Base-by-base conservation (phyloP, 148 eudicot species). In the Chenopodium album region DNA sequence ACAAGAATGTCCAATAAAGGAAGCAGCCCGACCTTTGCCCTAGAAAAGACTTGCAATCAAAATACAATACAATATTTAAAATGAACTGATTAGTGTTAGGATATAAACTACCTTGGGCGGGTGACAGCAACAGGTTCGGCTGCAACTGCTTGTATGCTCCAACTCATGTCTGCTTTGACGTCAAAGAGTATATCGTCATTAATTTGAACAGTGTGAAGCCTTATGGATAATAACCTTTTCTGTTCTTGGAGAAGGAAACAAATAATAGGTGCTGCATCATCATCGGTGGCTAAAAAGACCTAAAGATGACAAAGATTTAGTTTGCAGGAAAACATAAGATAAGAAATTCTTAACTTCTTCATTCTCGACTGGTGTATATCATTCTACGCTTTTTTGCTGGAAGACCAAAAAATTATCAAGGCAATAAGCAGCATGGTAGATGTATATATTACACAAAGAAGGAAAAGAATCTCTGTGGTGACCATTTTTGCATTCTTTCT, bases 241-340 rank as follows among this genome's bases (percentile, higher is more conserved):
- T 92, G 99, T 75, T 97, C 99, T 89, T 88, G 94, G 73, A 94
- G 89, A 88, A 97, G 94, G 81, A 94, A 91, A 88, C 98, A 97
- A 76, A 94, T 82, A 44, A 97, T 71, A 31, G 95, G 99, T 67
- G 87, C 83, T 54, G 90, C 90, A 84, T 92, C 97, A 86, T 90
- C 90, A 81, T 97, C 96, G 7, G 93, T 89, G 4, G 97, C 96
- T 84, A 94, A 75, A 86, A 97, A 94, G 37, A 97, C 97, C 99
- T 97, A 87, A 14, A 82, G 75, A 76, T 64, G 60, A 73, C 22
- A 77, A 48, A 76, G 67, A 32, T 10, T 23, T 77, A 34, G 63
- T 66, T 50, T 75, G 79, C 71, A 69, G 67, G 28, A 50, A 66
- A 12, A 68, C 4, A 65, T 52, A 73, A 48, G 1, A 78, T 17